Evolutionary conservation across 2,329 filamentous ascomycete species (phyloP).

Genomic region (Westerdykella ornata): DNA sequence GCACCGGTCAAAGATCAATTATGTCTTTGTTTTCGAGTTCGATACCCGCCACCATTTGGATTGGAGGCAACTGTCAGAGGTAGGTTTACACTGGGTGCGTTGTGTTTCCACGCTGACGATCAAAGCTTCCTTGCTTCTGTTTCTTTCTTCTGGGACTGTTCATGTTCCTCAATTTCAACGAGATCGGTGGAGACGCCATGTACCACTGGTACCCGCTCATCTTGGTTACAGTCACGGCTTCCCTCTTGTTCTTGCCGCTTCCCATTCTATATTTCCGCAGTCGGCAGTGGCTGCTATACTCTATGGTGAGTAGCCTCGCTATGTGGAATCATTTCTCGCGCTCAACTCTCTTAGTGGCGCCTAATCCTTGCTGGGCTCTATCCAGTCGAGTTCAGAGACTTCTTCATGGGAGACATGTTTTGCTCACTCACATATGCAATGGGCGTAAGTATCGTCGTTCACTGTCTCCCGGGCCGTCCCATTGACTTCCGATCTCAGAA

Average conservation of each 20-base stretch:
- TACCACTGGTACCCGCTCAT: constrained; percentile 84
- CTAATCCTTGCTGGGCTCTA: constrained; percentile 78
- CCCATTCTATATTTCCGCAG: constrained; percentile 68
- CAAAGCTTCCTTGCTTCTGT: constrained; percentile 72
- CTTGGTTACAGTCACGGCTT: constrained; percentile 60
- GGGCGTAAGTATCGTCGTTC: constrained; percentile 52
- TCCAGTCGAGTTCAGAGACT: constrained; percentile 88
- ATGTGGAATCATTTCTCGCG: not conserved
- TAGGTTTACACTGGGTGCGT: constrained; percentile 24
- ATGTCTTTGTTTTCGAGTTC: constrained; percentile 94
- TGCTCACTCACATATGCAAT: constrained; percentile 84
- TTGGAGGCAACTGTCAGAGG: constrained; percentile 79
- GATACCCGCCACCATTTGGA: constrained; percentile 79
- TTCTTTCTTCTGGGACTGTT: constrained; percentile 68
- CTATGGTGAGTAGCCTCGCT: constrained; percentile 61
- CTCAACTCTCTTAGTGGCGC: constrained; percentile 58
- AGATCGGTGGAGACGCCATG: constrained; percentile 58
- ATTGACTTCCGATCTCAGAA: constrained; percentile 47
- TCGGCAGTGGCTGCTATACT: constrained; percentile 79
- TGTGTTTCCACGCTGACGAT: constrained; percentile 6
- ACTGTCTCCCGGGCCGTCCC: not conserved
- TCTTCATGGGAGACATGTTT: constrained; percentile 92
- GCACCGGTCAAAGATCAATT: constrained; percentile 82
- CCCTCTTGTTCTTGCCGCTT: constrained; percentile 69
- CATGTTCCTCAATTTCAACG: constrained; percentile 83